These are phyloP conservation scores for Zygosaccharomyces rouxii DNA, from an alignment of 805 yeast species.

Conservation along the genomic window DNA sequence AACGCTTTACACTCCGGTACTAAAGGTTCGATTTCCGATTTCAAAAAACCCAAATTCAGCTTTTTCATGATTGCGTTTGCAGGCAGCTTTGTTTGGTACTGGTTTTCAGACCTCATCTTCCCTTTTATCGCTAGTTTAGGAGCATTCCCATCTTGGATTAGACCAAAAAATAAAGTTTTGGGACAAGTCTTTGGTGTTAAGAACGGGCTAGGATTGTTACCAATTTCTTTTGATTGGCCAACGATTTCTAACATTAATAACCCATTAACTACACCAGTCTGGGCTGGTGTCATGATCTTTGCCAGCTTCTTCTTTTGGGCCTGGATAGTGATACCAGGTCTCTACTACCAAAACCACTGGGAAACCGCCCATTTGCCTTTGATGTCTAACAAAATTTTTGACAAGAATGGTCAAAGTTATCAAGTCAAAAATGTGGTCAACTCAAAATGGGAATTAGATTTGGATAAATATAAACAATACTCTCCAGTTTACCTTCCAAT, in stretches of 20 bases:
- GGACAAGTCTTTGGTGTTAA: constrained; percentile 49
- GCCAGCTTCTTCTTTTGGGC: constrained; percentile 47
- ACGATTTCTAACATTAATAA: constrained; percentile 41
- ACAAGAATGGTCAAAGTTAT: constrained; percentile 48
- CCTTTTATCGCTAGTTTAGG: constrained; percentile 51
- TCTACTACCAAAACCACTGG: constrained; percentile 55
- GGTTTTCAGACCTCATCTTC: constrained; percentile 59
- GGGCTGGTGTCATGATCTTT: constrained; percentile 41
- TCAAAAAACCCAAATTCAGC: constrained; percentile 52
- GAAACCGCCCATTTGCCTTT: constrained; percentile 58
- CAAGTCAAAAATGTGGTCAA: constrained; percentile 48
- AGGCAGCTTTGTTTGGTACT: constrained; percentile 47
- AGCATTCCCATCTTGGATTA: constrained; percentile 27
- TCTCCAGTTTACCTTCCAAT: constrained; percentile 62
- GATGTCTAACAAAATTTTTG: constrained; percentile 46
- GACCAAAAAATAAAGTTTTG: constrained; percentile 38
- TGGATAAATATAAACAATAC: constrained; percentile 47
- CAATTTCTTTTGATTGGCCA: constrained; percentile 67
- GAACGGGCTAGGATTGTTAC: constrained; percentile 61
- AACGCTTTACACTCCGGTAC: constrained; percentile 19
- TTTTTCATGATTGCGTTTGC: constrained; percentile 44
- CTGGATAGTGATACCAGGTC: constrained; percentile 51
- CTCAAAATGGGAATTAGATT: constrained; percentile 40
- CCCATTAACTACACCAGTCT: constrained; percentile 60
- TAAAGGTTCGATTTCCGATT: constrained; percentile 45